Conservation (phyloP, 495 filamentous ascomycete species). For the Penicillium manginii region DNA sequence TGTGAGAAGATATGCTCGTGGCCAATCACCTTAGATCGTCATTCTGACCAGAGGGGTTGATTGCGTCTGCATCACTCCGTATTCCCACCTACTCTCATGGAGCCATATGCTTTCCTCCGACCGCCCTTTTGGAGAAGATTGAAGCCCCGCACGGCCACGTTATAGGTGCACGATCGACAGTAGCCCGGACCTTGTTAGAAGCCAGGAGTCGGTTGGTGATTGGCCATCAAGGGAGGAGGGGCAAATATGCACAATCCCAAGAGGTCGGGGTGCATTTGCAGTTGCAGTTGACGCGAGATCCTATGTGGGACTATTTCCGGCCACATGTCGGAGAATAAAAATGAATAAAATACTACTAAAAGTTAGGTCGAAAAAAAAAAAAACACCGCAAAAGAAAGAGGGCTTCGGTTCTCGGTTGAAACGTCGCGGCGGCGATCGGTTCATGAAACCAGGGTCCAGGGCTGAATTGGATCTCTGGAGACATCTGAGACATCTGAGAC, state of each 20-base stretch:
- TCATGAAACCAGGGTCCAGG: slow-evolving; percentile 31
- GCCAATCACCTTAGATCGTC: not conserved
- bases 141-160: slow-evolving; percentile 3
- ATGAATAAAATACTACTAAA: not conserved
- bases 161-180: slow-evolving; percentile 25
- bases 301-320: slow-evolving; percentile 7
- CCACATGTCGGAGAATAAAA: not conserved
- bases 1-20: not conserved
- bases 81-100: not conserved
- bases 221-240: slow-evolving; percentile 10
- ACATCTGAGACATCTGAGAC: slow-evolving; percentile 11
- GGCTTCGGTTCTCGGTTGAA: slow-evolving; percentile 18
- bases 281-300: slow-evolving; percentile 28
- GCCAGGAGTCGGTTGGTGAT: slow-evolving; percentile 7
- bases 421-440: slow-evolving; percentile 21
- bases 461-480: slow-evolving; percentile 27
- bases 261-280: slow-evolving; percentile 22
- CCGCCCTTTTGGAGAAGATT: slow-evolving; percentile 14
- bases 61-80: slow-evolving; percentile 1
- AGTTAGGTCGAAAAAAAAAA: not conserved
- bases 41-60: not conserved
- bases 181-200: slow-evolving; percentile 8
- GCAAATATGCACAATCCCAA: slow-evolving; percentile 7
- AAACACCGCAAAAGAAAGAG: not conserved
- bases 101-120: slow-evolving; percentile 10